phyloP scores from a whole-genome alignment of 2,329 filamentous ascomycete genomes.

The Lecanicillium sp. region DNA sequence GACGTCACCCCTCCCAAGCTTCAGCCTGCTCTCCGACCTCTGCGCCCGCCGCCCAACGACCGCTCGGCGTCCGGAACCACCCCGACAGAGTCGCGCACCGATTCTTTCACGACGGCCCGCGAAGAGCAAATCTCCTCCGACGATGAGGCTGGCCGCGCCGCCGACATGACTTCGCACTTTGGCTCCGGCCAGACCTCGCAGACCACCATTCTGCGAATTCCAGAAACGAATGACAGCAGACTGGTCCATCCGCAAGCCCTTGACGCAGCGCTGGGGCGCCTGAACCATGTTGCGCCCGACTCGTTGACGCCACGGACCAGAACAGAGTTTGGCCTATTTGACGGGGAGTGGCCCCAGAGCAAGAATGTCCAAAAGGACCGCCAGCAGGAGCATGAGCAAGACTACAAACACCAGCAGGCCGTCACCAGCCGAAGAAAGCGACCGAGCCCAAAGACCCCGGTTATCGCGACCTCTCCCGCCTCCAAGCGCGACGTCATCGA shows the following conservation, averaged over 20 bases:
- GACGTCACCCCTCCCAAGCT: slow-evolving; percentile 64
- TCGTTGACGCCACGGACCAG: slow-evolving; percentile 33
- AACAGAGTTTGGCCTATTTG: slow-evolving; percentile 46
- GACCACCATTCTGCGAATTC: slow-evolving; percentile 32
- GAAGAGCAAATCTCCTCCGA: slow-evolving; percentile 58
- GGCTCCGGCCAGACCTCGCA: slow-evolving; percentile 35
- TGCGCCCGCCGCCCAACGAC: slow-evolving; percentile 40
- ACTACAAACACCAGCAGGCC: slow-evolving; percentile 45
- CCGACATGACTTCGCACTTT: slow-evolving; percentile 27
- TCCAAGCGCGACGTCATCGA: slow-evolving; percentile 35
- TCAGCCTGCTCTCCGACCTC: slow-evolving; percentile 31
- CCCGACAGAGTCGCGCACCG: slow-evolving; percentile 53
- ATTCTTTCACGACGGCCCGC: slow-evolving; percentile 65
- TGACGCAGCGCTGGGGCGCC: slow-evolving; percentile 33
- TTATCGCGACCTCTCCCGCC: slow-evolving; percentile 13
- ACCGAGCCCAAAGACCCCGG: slow-evolving; percentile 17
- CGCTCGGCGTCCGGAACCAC: slow-evolving; percentile 44
- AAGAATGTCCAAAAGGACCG: slow-evolving; percentile 22
- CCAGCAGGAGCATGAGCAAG: slow-evolving; percentile 41
- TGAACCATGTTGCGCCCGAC: slow-evolving; percentile 32
- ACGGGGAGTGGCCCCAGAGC: slow-evolving; percentile 48
- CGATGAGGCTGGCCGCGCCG: slow-evolving; percentile 42
- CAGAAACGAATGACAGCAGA: slow-evolving; percentile 15
- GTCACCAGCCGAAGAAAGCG: slow-evolving; percentile 43
- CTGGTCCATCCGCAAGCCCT: slow-evolving; percentile 23